phyloP scores from a whole-genome alignment of 2,329 filamentous ascomycete species.

The Colletotrichum tropicale region DNA sequence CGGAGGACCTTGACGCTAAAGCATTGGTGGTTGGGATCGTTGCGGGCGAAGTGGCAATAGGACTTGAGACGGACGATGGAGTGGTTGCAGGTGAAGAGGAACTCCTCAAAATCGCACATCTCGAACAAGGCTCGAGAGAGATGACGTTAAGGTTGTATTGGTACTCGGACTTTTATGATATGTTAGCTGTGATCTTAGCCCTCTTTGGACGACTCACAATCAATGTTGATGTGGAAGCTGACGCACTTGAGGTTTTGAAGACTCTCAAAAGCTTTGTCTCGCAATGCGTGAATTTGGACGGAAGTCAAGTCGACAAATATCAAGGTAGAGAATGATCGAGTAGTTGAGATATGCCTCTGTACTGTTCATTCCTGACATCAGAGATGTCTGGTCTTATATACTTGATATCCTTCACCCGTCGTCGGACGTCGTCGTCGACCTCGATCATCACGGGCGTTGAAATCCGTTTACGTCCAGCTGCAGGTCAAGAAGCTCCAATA shows the following conservation, averaged over 20 bases:
- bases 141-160: not conserved
- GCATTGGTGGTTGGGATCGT: constrained; percentile 73
- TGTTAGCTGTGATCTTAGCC: not conserved
- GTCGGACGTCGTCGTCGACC: not conserved
- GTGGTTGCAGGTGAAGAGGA: constrained; percentile 70
- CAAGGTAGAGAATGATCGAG: not conserved
- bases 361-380: too few species aligned
- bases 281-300: not conserved
- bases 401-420: not conserved
- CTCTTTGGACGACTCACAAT: not conserved
- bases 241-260: not conserved
- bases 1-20: constrained; percentile 69
- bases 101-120: constrained; percentile 77
- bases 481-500: not conserved
- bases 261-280: not conserved
- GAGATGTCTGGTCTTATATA: not conserved
- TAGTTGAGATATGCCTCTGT: not conserved
- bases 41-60: constrained; percentile 78
- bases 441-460: not conserved
- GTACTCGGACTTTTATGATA: not conserved
- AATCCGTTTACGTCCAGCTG: not conserved
- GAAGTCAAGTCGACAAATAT: not conserved
- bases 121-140: constrained; percentile 21
- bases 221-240: not conserved
- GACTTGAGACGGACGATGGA: constrained; percentile 63